Evolutionary conservation across 257 asterid genomes (phyloP).

Genomic region (Gentiana dahurica): DNA sequence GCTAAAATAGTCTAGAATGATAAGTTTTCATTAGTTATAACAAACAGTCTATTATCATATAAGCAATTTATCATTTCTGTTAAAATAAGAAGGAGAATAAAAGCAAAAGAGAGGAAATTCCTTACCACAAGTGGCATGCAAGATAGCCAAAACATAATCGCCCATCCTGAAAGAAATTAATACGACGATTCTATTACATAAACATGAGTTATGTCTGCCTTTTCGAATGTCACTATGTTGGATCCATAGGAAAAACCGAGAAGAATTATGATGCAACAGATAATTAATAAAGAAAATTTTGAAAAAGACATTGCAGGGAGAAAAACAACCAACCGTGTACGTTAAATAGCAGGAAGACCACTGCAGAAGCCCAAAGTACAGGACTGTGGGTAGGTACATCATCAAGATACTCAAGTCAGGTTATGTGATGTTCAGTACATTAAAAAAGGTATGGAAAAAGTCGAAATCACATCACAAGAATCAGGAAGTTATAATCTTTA

Average conservation of each 20-base stretch:
- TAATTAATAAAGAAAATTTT: not conserved
- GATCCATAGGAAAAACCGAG: not conserved
- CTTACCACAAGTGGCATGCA: slow-evolving; percentile 58
- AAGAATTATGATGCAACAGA: not conserved
- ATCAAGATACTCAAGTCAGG: slow-evolving; percentile 11
- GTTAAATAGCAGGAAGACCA: slow-evolving; percentile 63
- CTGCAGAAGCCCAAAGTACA: slow-evolving; percentile 56
- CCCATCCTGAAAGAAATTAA: slow-evolving; percentile 63
- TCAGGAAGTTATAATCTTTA: not conserved
- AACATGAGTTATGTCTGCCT: not conserved
- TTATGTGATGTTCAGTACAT: not conserved
- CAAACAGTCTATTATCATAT: too few relatives aligned
- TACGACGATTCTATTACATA: not conserved
- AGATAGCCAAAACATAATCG: slow-evolving; percentile 50
- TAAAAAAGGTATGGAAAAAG: not conserved
- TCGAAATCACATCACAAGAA: not conserved
- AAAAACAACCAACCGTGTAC: slow-evolving; percentile 42
- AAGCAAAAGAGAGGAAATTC: not conserved
- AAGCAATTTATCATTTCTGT: not conserved
- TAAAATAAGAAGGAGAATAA: too few relatives aligned
- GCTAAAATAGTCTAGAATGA: slow-evolving; percentile 61
- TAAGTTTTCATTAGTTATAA: slow-evolving; percentile 20
- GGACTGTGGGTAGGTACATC: slow-evolving; percentile 35
- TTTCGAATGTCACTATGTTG: not conserved
- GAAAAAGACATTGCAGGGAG: not conserved